phyloP scores from a whole-genome alignment of 768 basidiomycete genomes.

The Agaricus blazei region DNA sequence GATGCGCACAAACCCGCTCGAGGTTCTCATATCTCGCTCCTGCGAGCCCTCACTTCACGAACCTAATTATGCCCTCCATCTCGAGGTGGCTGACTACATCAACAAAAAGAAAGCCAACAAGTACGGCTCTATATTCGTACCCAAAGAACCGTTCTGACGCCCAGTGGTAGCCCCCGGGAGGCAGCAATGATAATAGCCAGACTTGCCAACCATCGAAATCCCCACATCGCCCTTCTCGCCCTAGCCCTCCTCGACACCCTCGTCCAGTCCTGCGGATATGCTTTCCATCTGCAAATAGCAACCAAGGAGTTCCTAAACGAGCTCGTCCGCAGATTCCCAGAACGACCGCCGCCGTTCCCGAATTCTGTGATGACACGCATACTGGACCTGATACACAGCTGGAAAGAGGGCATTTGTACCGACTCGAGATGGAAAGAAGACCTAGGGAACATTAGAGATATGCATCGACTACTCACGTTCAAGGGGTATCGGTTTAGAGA shows the following conservation, averaged over 20 bases:
- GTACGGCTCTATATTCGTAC: slow-evolving; percentile 37
- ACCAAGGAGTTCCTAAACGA: slow-evolving; percentile 99
- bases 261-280: slow-evolving; percentile 94
- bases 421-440: slow-evolving; percentile 95
- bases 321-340: slow-evolving; percentile 95
- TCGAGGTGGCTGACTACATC: slow-evolving; percentile 92
- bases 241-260: slow-evolving; percentile 86
- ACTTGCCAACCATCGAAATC: slow-evolving; percentile 88
- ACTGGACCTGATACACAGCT: slow-evolving; percentile 85
- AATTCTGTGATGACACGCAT: slow-evolving; percentile 94
- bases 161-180: slow-evolving; percentile 69
- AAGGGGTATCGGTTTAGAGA: slow-evolving; percentile 87
- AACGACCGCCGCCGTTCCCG: slow-evolving; percentile 92
- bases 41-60: slow-evolving; percentile 84
- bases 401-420: slow-evolving; percentile 91
- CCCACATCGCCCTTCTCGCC: slow-evolving; percentile 84
- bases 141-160: background rate
- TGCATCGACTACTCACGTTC: slow-evolving; percentile 91
- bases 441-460: slow-evolving; percentile 93
- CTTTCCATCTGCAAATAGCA: slow-evolving; percentile 92
- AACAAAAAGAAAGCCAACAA: slow-evolving; percentile 96
- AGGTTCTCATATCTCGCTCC: slow-evolving; percentile 72
- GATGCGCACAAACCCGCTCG: slow-evolving; percentile 56
- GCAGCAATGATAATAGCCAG: slow-evolving; percentile 82
- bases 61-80: slow-evolving; percentile 87